Conservation (phyloP, 2,329 filamentous ascomycete species). For the Epichloe bromicola region DNA sequence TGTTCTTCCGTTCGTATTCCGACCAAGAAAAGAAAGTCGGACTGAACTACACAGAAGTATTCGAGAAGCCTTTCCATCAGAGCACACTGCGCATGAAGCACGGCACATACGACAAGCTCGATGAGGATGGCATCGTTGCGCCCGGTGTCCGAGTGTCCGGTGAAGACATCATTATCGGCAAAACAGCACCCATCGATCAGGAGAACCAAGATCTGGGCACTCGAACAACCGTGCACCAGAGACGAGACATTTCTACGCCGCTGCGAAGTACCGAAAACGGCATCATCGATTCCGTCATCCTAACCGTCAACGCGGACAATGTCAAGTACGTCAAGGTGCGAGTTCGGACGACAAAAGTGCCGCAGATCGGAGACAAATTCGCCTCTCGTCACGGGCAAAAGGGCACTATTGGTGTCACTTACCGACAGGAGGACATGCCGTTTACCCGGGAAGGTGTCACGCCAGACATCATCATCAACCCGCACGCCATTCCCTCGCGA, state of each 20-base stretch:
- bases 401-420: slow-evolving; percentile 97
- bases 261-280: slow-evolving; percentile 92
- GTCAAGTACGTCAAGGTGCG: slow-evolving; percentile 95
- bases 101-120: slow-evolving; percentile 93
- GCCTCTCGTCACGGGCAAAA: slow-evolving; percentile 96
- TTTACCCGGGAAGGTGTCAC: slow-evolving; percentile 85
- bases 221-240: slow-evolving; percentile 76
- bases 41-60: slow-evolving; percentile 81
- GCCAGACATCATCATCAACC: slow-evolving; percentile 97
- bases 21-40: slow-evolving; percentile 95
- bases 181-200: slow-evolving; percentile 86
- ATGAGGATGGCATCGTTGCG: slow-evolving; percentile 88
- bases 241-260: slow-evolving; percentile 91
- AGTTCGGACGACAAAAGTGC: slow-evolving; percentile 93
- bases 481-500: slow-evolving; percentile 97
- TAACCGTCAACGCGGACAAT: slow-evolving; percentile 91
- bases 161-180: slow-evolving; percentile 98
- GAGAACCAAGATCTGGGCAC: slow-evolving; percentile 91
- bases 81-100: slow-evolving; percentile 90
- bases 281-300: slow-evolving; percentile 84
- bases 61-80: slow-evolving; percentile 83
- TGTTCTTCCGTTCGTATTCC: slow-evolving; percentile 96
- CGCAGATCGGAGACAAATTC: slow-evolving; percentile 98
- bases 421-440: slow-evolving; percentile 96
- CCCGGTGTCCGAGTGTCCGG: slow-evolving; percentile 91